These are phyloP conservation scores for Solanum sejunctum DNA, from an alignment of 257 asterid genomes.

Conservation along the genomic window DNA sequence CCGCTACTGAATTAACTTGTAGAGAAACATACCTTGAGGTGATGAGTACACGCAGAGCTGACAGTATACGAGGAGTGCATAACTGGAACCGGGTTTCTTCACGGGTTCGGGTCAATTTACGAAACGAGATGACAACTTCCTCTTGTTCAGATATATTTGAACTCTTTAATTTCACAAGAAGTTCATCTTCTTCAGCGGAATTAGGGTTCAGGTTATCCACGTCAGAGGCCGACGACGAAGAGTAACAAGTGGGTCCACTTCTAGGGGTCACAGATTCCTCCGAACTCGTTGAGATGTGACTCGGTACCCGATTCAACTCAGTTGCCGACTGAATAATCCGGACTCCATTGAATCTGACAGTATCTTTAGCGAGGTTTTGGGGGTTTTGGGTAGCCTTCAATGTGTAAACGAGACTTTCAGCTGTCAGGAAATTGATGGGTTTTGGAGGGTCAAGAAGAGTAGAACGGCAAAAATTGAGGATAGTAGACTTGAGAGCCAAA, in stretches of 20 bases:
- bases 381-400: slow-evolving; percentile 5
- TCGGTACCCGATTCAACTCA: slow-evolving; percentile 21
- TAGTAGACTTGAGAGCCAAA: slow-evolving; percentile 70
- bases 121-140: slow-evolving; percentile 44
- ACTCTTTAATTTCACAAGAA: slow-evolving; percentile 36
- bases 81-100: slow-evolving; percentile 50
- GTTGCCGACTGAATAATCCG: not conserved
- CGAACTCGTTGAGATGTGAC: slow-evolving; percentile 38
- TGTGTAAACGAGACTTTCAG: slow-evolving; percentile 41
- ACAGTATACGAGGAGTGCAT: slow-evolving; percentile 60
- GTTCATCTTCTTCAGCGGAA: slow-evolving; percentile 44
- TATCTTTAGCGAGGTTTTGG: not conserved
- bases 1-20: slow-evolving; percentile 76
- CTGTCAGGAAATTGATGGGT: slow-evolving; percentile 46
- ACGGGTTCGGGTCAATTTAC: slow-evolving; percentile 66
- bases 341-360: not conserved
- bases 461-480: slow-evolving; percentile 55
- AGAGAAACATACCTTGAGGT: slow-evolving; percentile 43
- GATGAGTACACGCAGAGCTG: slow-evolving; percentile 36
- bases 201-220: slow-evolving; percentile 20
- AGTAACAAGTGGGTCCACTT: slow-evolving; percentile 27
- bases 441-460: slow-evolving; percentile 37
- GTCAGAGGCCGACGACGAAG: slow-evolving; percentile 52
- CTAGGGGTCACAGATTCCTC: slow-evolving; percentile 40
- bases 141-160: slow-evolving; percentile 63